phyloP scores from a whole-genome alignment of 2,329 filamentous ascomycete species.

The Tolypocladium amazonense region DNA sequence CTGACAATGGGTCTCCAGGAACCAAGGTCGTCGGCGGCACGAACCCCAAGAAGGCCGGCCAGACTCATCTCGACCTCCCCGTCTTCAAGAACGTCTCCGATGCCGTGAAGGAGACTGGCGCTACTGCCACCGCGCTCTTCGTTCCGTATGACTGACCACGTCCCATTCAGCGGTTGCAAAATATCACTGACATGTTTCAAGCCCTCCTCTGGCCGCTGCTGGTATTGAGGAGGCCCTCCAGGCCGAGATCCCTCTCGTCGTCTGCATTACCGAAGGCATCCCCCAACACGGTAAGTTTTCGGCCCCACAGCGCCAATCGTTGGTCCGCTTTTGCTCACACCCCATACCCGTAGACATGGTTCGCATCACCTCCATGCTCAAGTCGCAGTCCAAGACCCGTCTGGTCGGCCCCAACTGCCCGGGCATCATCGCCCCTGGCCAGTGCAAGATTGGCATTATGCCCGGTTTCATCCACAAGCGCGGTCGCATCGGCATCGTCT shows the following conservation, averaged over 20 bases:
- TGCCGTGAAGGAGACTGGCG: constrained; percentile 81
- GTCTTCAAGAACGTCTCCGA: constrained; percentile 88
- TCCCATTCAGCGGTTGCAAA: constrained; percentile 1
- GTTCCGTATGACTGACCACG: constrained; percentile 58
- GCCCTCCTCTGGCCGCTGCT: constrained; percentile 80
- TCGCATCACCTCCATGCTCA: constrained; percentile 94
- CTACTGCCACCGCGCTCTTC: constrained; percentile 88
- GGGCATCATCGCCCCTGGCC: constrained; percentile 86
- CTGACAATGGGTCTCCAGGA: constrained; percentile 40
- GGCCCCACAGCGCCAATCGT: constrained; percentile 1
- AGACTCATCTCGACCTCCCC: constrained; percentile 78
- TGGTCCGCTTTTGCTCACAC: constrained; percentile 6
- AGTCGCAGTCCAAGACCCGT: constrained; percentile 94
- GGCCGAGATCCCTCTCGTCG: constrained; percentile 88
- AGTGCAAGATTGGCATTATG: constrained; percentile 99
- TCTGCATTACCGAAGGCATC: constrained; percentile 97
- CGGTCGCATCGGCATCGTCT: constrained; percentile 96
- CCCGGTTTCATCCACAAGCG: constrained; percentile 99
- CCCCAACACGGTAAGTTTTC: constrained; percentile 74
- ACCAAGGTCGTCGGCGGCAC: constrained; percentile 97
- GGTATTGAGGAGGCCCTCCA: constrained; percentile 94
- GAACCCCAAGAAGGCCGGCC: constrained; percentile 97
- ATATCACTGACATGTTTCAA: constrained; percentile 27
- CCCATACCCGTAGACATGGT: constrained; percentile 70
- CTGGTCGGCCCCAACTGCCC: constrained; percentile 97